A percentile compares a stretch with the other conserved stretches of the same genome.
These are phyloP conservation scores for Aegilops sharonensis DNA, from an alignment of 176 grass and related monocot genomes.

Conservation along the genomic window DNA sequence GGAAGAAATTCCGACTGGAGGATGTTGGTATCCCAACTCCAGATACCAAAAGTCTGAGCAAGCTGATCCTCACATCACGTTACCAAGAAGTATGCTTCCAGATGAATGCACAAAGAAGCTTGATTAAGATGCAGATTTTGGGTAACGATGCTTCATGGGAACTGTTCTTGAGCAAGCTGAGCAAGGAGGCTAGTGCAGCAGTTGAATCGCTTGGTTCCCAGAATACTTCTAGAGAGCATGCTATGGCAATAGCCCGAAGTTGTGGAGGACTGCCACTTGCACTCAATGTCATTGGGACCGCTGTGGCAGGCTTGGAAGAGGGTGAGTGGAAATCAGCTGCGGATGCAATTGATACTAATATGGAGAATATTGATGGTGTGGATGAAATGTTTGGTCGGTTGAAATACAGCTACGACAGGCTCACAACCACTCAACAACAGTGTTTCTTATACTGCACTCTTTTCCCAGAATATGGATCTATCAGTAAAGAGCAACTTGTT, in stretches of 20 bases:
- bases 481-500: constrained; percentile 56
- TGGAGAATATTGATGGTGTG: constrained; percentile 24
- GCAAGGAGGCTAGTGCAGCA: neutral
- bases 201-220: constrained; percentile 2
- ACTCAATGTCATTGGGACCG: constrained; percentile 56
- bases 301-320: constrained; percentile 49
- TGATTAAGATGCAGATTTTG: constrained; percentile 51
- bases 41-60: constrained; percentile 30
- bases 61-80: constrained; percentile 62
- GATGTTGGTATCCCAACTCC: constrained; percentile 68
- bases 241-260: constrained; percentile 19
- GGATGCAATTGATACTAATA: constrained; percentile 19
- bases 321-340: constrained; percentile 44
- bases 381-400: constrained; percentile 51
- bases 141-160: constrained; percentile 20
- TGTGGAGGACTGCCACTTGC: constrained; percentile 77
- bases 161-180: constrained; percentile 66
- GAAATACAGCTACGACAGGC: constrained; percentile 67
- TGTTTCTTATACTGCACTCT: constrained; percentile 77
- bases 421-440: constrained; percentile 33
- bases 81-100: constrained; percentile 42
- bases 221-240: neutral
- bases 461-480: constrained; percentile 64
- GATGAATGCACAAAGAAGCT: constrained; percentile 49
- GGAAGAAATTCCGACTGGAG: constrained; percentile 40